Conservation (phyloP, 1,284 basidiomycete species). For the Fomitopsis schrenkii region DNA sequence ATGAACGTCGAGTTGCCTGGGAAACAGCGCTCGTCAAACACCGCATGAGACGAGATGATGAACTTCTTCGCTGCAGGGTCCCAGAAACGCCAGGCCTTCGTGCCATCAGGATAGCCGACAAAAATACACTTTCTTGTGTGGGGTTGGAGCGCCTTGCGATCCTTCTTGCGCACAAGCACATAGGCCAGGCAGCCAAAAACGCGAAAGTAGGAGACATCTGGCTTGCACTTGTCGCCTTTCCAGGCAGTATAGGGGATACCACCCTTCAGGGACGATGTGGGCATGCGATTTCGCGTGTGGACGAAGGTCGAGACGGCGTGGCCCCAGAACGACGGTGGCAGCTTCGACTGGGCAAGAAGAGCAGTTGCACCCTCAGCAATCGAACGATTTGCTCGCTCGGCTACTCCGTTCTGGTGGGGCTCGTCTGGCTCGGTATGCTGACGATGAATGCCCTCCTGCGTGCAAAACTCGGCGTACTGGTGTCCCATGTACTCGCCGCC, state of each 20-base stretch:
- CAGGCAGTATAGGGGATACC: no score
- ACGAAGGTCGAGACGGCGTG: neutral
- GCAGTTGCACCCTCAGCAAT: constrained; percentile 12
- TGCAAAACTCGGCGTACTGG: constrained; percentile 13
- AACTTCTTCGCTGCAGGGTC: no score
- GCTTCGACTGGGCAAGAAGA: constrained; percentile 19
- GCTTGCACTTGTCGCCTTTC: no score
- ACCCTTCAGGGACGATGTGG: no score
- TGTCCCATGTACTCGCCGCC: constrained; percentile 24
- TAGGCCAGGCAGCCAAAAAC: no score
- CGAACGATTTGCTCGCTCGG: constrained; percentile 25
- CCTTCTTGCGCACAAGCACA: no score
- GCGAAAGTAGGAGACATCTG: no score
- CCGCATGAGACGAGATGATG: constrained; percentile 16
- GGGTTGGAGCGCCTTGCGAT: no score
- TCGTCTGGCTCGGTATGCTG: constrained; percentile 23
- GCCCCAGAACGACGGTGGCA: constrained; percentile 22
- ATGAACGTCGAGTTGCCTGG: constrained; percentile 11
- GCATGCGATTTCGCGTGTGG: no score
- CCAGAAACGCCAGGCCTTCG: no score
- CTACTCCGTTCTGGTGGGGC: constrained; percentile 32
- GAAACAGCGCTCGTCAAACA: constrained; percentile 25
- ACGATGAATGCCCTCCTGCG: constrained; percentile 21
- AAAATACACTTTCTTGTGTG: no score
- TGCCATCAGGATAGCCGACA: no score